Percentiles rank a stretch among this genome's conserved stretches.
These are phyloP conservation scores for Melanomma pulvis-pyrius DNA, from an alignment of 495 filamentous ascomycete species.

Conservation along the genomic window DNA sequence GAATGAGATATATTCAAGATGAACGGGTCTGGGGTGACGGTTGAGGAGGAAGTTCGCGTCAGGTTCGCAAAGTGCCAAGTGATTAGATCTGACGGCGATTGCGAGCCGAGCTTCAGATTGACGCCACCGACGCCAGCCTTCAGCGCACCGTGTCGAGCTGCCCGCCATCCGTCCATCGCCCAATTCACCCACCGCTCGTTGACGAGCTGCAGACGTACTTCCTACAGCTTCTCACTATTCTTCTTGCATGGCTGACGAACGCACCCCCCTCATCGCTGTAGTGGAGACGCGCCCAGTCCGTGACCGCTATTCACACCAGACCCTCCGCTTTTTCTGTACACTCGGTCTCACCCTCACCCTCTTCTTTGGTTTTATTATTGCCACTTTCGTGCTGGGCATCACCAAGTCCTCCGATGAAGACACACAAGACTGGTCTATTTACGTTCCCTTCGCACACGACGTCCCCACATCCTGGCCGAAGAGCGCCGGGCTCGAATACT, in stretches of 20 bases:
- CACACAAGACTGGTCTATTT: constrained; percentile 40
- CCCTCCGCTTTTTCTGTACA: constrained; percentile 72
- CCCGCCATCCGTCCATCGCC: not conserved
- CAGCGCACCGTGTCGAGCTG: not conserved
- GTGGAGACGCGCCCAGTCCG: constrained; percentile 56
- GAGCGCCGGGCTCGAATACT: constrained; percentile 53
- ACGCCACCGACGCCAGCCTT: not conserved
- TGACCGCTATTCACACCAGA: constrained; percentile 68
- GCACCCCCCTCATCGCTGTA: constrained; percentile 63
- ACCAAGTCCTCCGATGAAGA: constrained; percentile 35
- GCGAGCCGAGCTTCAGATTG: not conserved
- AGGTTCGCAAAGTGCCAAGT: not conserved
- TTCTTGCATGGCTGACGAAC: constrained; percentile 56
- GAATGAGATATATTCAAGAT: too few relatives aligned
- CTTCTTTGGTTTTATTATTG: constrained; percentile 60
- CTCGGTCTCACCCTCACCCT: constrained; percentile 61
- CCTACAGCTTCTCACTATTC: not conserved
- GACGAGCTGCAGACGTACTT: not conserved
- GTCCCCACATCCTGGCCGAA: constrained; percentile 46
- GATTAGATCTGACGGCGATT: constrained; percentile 6
- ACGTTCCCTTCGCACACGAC: constrained; percentile 47
- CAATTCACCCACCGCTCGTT: not conserved
- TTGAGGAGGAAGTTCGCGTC: not conserved
- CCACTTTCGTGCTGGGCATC: constrained; percentile 58
- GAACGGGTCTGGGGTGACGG: too few relatives aligned